Evolutionary conservation across 2,329 filamentous ascomycete species (phyloP).

Genomic region (Diplodia intermedia): DNA sequence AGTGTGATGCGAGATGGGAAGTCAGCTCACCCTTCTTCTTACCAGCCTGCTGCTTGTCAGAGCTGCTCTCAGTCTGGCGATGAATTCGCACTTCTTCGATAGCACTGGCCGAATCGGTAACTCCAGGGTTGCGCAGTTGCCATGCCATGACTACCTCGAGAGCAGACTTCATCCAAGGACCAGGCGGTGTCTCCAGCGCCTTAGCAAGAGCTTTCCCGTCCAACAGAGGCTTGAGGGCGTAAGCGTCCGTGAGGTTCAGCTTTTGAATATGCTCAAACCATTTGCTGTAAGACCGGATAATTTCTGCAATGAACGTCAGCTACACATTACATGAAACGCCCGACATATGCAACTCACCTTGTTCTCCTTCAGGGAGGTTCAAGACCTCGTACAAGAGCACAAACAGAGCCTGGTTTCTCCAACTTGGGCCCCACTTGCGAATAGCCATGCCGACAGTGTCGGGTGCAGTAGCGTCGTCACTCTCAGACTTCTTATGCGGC

Average conservation of each 20-base stretch:
- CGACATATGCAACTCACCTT: constrained; percentile 49
- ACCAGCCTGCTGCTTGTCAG: constrained; percentile 31
- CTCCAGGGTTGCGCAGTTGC: constrained; percentile 81
- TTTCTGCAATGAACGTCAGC: constrained; percentile 43
- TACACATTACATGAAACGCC: constrained; percentile 18
- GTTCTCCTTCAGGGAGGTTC: constrained; percentile 47
- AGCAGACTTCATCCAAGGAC: constrained; percentile 83
- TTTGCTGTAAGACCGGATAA: constrained; percentile 58
- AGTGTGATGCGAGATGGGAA: constrained; percentile 56
- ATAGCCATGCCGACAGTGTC: constrained; percentile 77
- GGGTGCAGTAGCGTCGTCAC: constrained; percentile 55
- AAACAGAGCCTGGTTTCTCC: constrained; percentile 74
- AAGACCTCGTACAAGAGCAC: constrained; percentile 69
- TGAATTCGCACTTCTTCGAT: constrained; percentile 53
- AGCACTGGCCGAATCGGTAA: constrained; percentile 61
- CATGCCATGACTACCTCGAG: constrained; percentile 82
- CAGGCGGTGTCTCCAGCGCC: constrained; percentile 70
- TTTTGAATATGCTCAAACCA: constrained; percentile 62
- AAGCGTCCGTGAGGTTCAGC: constrained; percentile 59
- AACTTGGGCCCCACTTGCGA: constrained; percentile 73
- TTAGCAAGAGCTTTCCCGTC: constrained; percentile 77
- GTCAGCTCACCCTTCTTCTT: constrained; percentile 57
- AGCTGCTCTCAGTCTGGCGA: constrained; percentile 35
- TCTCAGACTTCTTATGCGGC: constrained; percentile 54
- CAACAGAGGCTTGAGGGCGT: constrained; percentile 60